phyloP scores from a whole-genome alignment of 2,329 filamentous ascomycete species.

The Venturia carpophila region DNA sequence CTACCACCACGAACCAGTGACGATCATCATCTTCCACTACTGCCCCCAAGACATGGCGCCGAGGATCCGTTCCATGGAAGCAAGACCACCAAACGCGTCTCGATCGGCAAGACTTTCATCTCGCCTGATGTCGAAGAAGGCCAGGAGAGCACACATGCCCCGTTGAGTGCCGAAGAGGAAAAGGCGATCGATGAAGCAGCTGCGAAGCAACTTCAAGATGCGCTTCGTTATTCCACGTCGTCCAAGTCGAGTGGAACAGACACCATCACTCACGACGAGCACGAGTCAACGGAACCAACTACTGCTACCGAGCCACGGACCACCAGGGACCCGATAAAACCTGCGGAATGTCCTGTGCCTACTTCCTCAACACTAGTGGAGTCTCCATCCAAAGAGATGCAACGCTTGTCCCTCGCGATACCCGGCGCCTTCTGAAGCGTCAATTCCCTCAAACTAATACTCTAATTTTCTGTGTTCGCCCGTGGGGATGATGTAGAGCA shows the following conservation, averaged over 20 bases:
- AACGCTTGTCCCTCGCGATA: slow-evolving; percentile 30
- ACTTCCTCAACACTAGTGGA: not conserved
- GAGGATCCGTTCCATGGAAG: slow-evolving; percentile 31
- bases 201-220: slow-evolving; percentile 29
- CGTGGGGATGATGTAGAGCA: not conserved
- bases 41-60: slow-evolving; percentile 23
- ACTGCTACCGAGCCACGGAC: not conserved
- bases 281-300: not conserved
- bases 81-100: slow-evolving; percentile 28
- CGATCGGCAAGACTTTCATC: slow-evolving; percentile 33
- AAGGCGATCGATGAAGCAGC: slow-evolving; percentile 27
- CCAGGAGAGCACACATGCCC: slow-evolving; percentile 16
- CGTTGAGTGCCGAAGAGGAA: slow-evolving; percentile 28
- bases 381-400: slow-evolving; percentile 26
- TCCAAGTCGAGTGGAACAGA: slow-evolving; percentile 23
- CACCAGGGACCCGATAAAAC: slow-evolving; percentile 16
- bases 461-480: not conserved
- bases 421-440: slow-evolving; percentile 27
- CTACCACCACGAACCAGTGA: slow-evolving; percentile 12
- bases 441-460: not conserved
- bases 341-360: slow-evolving; percentile 9
- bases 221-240: slow-evolving; percentile 13
- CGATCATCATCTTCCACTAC: slow-evolving; percentile 10
- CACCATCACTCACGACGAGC: slow-evolving; percentile 23
- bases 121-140: slow-evolving; percentile 21